Evolutionary conservation across 2,329 filamentous ascomycete species (phyloP), one percentile per base, ranked within the genome.

Genomic region (Fusarium sp.): DNA sequence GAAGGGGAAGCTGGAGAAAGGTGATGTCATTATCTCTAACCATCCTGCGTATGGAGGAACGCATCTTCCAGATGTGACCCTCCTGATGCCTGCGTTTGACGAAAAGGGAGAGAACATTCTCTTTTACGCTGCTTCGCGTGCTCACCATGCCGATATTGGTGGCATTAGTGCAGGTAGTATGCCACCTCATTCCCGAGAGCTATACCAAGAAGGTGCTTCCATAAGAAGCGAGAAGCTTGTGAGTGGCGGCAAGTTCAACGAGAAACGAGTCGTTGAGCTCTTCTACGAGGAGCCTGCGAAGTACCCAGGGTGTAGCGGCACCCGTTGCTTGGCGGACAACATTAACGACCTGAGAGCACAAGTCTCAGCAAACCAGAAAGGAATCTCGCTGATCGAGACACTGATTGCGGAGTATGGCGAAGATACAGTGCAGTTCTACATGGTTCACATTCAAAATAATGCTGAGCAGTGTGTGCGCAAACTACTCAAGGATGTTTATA

Each of bases 101-200:
- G 75, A 77, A 5, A 76, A 77, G 39, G 89, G 89, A 5, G 86
- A 90, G 49, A 86, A 91, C 3, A 93, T 94, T 53, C 86, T 94
- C 50, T 95, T 95, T 78, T 95, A 94, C 68, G 92, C 93, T 2
- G 92, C 92, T 0, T 93, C 90, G 5, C 86, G 92, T 55, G 92
- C 92, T 0, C 92, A 95, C 71, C 92, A 95, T 72, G 92, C 92
- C n/a, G 92, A 95, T 72, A 94, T 95, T 68, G 92, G 92, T 14
- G 92, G 92, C 10, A 93, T 94, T 46, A 83, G 93, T 2, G 92
- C 92, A 0, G 92, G 92, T 0, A 92, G 89, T 3, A 95, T 95
- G 92, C 92, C 92, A 1, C 90, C 91, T 7, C 87, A 92, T 67
- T 92, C 89, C 0, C 83, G 86, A 33, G 87, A 89, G 68, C 78